Evolutionary conservation across 768 basidiomycete genomes (phyloP), one percentile per base, ranked within the genome.

Genomic region (Termitomyces bulborhizus): DNA sequence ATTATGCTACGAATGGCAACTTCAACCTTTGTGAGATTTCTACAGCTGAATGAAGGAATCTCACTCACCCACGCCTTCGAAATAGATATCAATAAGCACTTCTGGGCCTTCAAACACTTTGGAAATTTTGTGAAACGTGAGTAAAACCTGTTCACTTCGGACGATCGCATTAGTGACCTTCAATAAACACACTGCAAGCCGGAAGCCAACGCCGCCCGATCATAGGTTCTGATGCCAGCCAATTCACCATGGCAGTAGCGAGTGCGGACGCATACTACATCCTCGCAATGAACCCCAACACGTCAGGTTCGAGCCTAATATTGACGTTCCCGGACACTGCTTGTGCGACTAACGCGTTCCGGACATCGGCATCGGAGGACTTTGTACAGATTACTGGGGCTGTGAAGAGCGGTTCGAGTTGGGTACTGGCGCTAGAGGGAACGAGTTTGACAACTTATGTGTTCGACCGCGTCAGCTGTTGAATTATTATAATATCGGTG

Each of bases 41-140:
- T 24, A 31, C 2, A 43, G 15, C n/a, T 12, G 18, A 26, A 29
- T 27, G 42, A 26, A 27, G 32, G 16, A 11, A 16, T 37, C 9
- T 8, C 34, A 24, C 18, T 51, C 53, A 34, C 18, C 36, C 21
- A 26, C 4, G 18, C 15, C 9, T 9, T 45, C 7, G 7, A 36
- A 31, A 32, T 41, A 72, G 72, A 73, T 41, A 53, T 73, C 56
- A 71, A 60, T 41, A 73, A 74, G 48, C 73, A 73, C 32, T 74
- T 70, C 51, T 74, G 69, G 70, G 63, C 69, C 11, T 73, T 68
- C 59, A 74, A 74, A 53, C 72, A 74, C 48, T 73, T 74, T 34
- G 70, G 72, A 0, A 73, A 73, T 57, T 74, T 73, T 46, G 68
- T 74, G 15, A 73, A 71, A 64, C 71, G 73, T 73, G 52, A 56